These are phyloP conservation scores for Erodium chrysanthum DNA, from an alignment of 441 rosid genomes.

Conservation along the genomic window DNA sequence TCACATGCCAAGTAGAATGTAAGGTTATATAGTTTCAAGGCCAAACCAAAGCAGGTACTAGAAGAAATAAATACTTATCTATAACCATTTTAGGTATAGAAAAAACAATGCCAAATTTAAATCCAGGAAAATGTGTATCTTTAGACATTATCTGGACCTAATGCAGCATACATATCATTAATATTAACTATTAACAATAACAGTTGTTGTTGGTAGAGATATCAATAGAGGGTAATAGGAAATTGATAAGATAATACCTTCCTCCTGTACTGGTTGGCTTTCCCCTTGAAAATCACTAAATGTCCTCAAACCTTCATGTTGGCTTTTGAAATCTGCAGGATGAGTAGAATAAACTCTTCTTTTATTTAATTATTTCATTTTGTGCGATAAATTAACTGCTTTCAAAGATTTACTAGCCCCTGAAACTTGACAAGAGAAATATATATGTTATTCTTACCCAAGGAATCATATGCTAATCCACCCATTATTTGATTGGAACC, in stretches of 20 bases:
- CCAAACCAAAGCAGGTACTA: background rate
- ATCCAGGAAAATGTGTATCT: background rate
- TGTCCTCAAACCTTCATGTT: slow-evolving; percentile 17
- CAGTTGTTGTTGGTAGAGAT: background rate
- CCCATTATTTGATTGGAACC: slow-evolving; percentile 27
- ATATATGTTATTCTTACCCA: slow-evolving; percentile 11
- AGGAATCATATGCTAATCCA: slow-evolving; percentile 17
- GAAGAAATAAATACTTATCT: background rate
- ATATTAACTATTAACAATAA: background rate
- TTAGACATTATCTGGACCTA: background rate
- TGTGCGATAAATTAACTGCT: slow-evolving; percentile 11
- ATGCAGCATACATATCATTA: background rate
- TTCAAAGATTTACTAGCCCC: slow-evolving; percentile 12
- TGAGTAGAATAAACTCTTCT: slow-evolving; percentile 19
- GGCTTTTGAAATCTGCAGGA: slow-evolving; percentile 16
- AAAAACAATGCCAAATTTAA: slow-evolving; percentile 5
- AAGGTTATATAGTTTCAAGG: background rate
- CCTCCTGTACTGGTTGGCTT: slow-evolving; percentile 27
- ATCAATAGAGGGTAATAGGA: slow-evolving; percentile 6
- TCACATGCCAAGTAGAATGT: slow-evolving; percentile 16
- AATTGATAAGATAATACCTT: slow-evolving; percentile 27
- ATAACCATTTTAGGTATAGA: background rate
- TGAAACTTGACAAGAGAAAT: slow-evolving; percentile 16
- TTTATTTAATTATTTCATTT: slow-evolving; percentile 17
- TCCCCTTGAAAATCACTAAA: slow-evolving; percentile 36